Conservation (phyloP, 2,329 filamentous ascomycete species). For the Clonostachys solani region DNA sequence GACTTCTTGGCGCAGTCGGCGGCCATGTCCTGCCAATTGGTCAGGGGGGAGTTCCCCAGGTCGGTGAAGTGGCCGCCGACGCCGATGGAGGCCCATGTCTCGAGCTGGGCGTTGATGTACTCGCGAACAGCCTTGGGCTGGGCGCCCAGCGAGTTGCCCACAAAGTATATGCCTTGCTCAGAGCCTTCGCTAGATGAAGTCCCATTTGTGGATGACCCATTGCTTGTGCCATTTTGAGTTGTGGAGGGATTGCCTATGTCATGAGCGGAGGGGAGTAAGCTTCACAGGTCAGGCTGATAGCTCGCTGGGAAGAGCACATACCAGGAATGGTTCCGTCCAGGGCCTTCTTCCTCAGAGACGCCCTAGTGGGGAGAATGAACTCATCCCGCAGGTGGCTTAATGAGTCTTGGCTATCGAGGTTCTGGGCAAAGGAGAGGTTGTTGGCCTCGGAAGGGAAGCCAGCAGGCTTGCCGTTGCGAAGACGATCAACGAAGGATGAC, state of each 20-base stretch:
- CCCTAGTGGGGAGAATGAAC: constrained; percentile 74
- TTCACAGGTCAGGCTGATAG: background rate
- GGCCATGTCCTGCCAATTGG: constrained; percentile 75
- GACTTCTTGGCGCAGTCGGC: constrained; percentile 68
- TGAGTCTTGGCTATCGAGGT: constrained; percentile 57
- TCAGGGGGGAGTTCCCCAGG: constrained; percentile 62
- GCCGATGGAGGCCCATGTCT: constrained; percentile 80
- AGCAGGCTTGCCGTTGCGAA: constrained; percentile 32
- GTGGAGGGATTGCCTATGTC: background rate
- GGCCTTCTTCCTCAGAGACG: constrained; percentile 62
- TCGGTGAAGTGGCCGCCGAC: constrained; percentile 79
- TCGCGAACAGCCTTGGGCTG: constrained; percentile 67
- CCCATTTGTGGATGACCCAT: constrained; percentile 11
- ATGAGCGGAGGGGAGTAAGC: background rate
- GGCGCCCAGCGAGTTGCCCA: constrained; percentile 83
- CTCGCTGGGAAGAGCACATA: constrained; percentile 12
- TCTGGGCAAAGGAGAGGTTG: constrained; percentile 40
- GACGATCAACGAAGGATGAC: constrained; percentile 25
- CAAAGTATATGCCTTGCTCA: constrained; percentile 66
- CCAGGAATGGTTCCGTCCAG: constrained; percentile 40
- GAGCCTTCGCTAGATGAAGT: constrained; percentile 14
- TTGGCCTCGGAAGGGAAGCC: constrained; percentile 43
- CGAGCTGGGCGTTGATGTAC: constrained; percentile 68
- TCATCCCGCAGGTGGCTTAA: constrained; percentile 59
- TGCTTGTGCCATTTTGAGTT: constrained; percentile 1